phyloP scores from a whole-genome alignment of 2,329 filamentous ascomycete genomes.

The Curvularia spicifera region DNA sequence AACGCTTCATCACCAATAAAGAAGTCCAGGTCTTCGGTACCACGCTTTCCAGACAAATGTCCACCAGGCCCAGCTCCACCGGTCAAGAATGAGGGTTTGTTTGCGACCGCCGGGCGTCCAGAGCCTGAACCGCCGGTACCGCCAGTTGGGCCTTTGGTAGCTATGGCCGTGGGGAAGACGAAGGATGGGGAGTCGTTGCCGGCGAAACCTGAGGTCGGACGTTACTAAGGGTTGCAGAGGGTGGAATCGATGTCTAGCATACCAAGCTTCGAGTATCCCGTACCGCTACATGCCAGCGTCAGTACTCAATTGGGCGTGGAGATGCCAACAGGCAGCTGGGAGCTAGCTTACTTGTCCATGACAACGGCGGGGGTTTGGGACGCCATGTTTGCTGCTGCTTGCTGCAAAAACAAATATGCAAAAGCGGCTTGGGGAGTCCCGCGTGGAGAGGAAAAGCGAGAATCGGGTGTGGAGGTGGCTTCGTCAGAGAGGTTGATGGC shows the following conservation, averaged over 20 bases:
- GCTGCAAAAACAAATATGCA: constrained; percentile 16
- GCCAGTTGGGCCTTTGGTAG: constrained; percentile 80
- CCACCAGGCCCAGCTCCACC: constrained; percentile 84
- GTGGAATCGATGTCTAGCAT: constrained; percentile 45
- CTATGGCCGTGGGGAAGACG: constrained; percentile 98
- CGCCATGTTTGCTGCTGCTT: constrained; percentile 70
- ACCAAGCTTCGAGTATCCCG: constrained; percentile 99
- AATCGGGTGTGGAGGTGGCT: constrained; percentile 32
- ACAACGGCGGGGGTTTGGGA: constrained; percentile 99
- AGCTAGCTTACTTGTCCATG: constrained; percentile 99
- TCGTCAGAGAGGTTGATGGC: constrained; percentile 42
- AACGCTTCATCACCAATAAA: constrained; percentile 98
- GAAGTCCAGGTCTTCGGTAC: constrained; percentile 97
- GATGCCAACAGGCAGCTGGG: constrained; percentile 37
- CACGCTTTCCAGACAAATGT: constrained; percentile 87
- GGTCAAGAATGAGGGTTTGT: constrained; percentile 94
- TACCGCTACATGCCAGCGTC: constrained; percentile 73
- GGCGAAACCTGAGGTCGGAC: constrained; percentile 75
- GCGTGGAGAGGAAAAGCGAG: constrained; percentile 27
- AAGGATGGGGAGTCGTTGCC: constrained; percentile 99
- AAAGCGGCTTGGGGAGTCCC: constrained; percentile 33
- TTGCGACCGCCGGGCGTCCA: constrained; percentile 86
- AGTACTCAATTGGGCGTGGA: constrained; percentile 44
- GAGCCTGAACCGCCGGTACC: constrained; percentile 79
- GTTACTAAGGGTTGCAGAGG: constrained; percentile 44